Evolutionary conservation across 2,329 filamentous ascomycete genomes (phyloP), one percentile per base, ranked within the genome.

Genomic region (Exophiala bonariae): DNA sequence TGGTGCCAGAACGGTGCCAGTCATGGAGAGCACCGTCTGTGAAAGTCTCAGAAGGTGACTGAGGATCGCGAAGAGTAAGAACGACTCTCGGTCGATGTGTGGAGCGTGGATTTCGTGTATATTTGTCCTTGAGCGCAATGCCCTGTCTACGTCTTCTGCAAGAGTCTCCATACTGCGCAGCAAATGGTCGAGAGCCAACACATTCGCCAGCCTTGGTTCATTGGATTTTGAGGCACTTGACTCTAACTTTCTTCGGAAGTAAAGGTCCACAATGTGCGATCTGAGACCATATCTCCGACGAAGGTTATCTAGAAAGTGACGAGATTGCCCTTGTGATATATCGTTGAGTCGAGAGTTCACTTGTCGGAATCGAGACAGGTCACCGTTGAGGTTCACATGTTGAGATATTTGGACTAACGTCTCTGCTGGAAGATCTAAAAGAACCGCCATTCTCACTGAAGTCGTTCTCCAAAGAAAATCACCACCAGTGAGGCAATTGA

Each of bases 31-130:
- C 17, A 36, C 26, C 9, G 16, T 34, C 30, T 30, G 19, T 16
- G 50, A 49, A 5, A 33, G 22, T 5, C 44, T 49, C 17, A 52
- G 38, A n/a, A 46, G 13, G 4, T 35, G 50, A 32, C 10, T 49
- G 22, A 49, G 30, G 10, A 40, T 39, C 16, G 26, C 42, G 31
- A 52, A 49, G 14, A 52, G 46, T 42, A 52, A n/a, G 28, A 46
- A 49, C 20, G 37, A 26, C 17, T 42, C 30, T 18, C 40, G 22
- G 18, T 28, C 43, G 32, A 31, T 16, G 11, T 20, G 28, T n/a
- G n/a, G 6, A 34, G 16, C 8, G 26, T 4, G 11, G 18, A 14
- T 23, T 33, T 3, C 30, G 7, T 17, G 8, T 16, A 13, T 7
- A 18, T 2, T 18, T 31, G 10, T 6, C 11, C 23, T 23, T 6